Evolutionary conservation across 441 rosid species (phyloP), one percentile per base, ranked within the genome.

Genomic region (Brassica hybrid): DNA sequence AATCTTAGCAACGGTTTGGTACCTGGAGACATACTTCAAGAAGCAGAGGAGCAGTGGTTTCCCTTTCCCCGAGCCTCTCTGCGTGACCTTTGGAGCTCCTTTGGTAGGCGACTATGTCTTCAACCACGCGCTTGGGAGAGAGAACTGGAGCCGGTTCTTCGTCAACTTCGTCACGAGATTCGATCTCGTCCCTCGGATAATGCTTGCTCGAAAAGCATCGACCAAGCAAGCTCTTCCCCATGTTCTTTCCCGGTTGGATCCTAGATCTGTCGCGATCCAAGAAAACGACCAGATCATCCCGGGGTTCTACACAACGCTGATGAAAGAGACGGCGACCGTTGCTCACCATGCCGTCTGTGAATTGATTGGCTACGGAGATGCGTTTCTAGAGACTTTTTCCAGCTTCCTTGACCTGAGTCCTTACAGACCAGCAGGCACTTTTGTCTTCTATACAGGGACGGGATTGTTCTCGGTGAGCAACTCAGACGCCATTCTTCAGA

Each of bases 41-140:
- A 43, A 50, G 0, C 30, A 5, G 10, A 18, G 3, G 2, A 6
- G 9, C 5, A n/a, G 2, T 48, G 59, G 23, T 1, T 54, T 54
- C 59, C 23, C 59, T 17, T 13, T n/a, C 52, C 71, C 8, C 45
- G 25, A 67, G 36, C 91, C 88, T 50, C 75, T 65, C 13, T 94
- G 97, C 45, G 14, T 94, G 30, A 94, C 98, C 6, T 94, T 91
- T 73, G 97, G 97, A 57, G 92, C 95, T 75, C 98, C 97, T 38
- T 87, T 94, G 58, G 86, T 89, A 11, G 94, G 89, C 12, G 92
- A 91, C 77, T 77, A 56, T 73, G 73, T 91, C 69, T 79, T 94
- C 72, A 88, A 83, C 74, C 94, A 87, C 66, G 95, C 97, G 1
- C 84, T 94, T 3, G 77, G 83, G 11, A 85, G 97, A 17, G 96